These are phyloP conservation scores for Cladophialophora bantiana DNA, from an alignment of 2,329 filamentous ascomycete species.

Conservation along the genomic window DNA sequence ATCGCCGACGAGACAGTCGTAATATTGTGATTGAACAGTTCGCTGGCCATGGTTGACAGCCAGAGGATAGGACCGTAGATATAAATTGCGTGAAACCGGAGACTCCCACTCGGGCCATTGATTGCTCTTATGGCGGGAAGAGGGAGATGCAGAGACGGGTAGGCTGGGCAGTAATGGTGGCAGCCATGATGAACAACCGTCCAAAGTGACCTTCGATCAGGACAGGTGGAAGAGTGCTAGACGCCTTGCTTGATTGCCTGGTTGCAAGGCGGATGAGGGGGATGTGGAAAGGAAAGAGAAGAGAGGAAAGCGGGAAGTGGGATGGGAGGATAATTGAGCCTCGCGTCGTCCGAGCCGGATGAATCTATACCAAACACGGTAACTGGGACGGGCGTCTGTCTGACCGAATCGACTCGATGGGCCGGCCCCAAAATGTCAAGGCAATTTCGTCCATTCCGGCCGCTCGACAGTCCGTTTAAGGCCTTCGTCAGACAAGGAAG, in stretches of 20 bases:
- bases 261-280: conserved; percentile 27
- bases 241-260: conserved; percentile 33
- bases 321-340: conserved; percentile 11
- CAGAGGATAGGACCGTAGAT: conserved; percentile 36
- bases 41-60: conserved; percentile 34
- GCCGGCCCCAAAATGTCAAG: not conserved
- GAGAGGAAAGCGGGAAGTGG: conserved; percentile 22
- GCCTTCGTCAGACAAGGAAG: not conserved
- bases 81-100: conserved; percentile 26
- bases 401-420: not conserved
- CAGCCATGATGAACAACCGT: conserved; percentile 36
- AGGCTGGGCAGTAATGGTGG: conserved; percentile 14
- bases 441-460: not conserved
- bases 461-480: not conserved
- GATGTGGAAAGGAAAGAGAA: conserved; percentile 22
- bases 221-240: conserved; percentile 10
- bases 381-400: conserved; percentile 18
- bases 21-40: conserved; percentile 32
- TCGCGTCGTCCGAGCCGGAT: conserved; percentile 21
- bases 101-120: conserved; percentile 32
- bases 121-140: conserved; percentile 35
- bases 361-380: conserved; percentile 25
- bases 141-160: conserved; percentile 14
- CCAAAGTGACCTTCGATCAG: conserved; percentile 31
- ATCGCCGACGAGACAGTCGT: conserved; percentile 16